phyloP scores from a whole-genome alignment of 2,329 filamentous ascomycete genomes.

The Penicillium verrucosum region DNA sequence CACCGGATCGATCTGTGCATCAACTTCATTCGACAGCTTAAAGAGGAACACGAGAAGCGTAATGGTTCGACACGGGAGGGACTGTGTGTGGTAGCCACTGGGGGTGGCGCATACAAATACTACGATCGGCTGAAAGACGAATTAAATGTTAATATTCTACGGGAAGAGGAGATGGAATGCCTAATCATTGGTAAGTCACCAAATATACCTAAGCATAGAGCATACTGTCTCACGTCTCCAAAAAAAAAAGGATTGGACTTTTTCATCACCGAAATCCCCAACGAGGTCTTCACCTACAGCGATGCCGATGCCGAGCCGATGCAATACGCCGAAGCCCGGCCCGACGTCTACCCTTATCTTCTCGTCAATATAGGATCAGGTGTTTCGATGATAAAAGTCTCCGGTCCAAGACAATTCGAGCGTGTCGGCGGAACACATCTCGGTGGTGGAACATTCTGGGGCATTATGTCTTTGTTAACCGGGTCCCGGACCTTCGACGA shows the following conservation, averaged over 20 bases:
- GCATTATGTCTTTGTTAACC: slow-evolving; percentile 83
- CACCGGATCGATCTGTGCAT: slow-evolving; percentile 91
- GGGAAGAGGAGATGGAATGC: slow-evolving; percentile 98
- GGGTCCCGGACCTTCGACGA: slow-evolving; percentile 96
- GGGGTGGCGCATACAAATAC: slow-evolving; percentile 93
- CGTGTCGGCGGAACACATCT: slow-evolving; percentile 93
- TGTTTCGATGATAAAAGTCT: slow-evolving; percentile 96
- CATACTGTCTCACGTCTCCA: background rate
- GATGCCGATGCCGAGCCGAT: slow-evolving; percentile 81
- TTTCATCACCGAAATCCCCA: slow-evolving; percentile 96
- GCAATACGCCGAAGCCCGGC: slow-evolving; percentile 73
- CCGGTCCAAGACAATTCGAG: slow-evolving; percentile 78
- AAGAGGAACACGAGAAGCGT: slow-evolving; percentile 72
- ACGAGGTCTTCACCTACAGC: slow-evolving; percentile 95
- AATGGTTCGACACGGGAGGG: slow-evolving; percentile 68
- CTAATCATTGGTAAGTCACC: slow-evolving; percentile 73
- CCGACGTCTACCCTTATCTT: slow-evolving; percentile 93
- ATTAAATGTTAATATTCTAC: slow-evolving; percentile 79
- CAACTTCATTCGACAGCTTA: slow-evolving; percentile 81
- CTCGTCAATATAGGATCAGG: slow-evolving; percentile 98
- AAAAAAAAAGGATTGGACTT: slow-evolving; percentile 74
- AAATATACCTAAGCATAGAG: background rate
- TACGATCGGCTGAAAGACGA: slow-evolving; percentile 85
- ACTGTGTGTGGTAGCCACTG: slow-evolving; percentile 90
- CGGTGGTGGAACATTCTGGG: slow-evolving; percentile 97